Base-by-base conservation (phyloP, 306 rosid genomes). In the Castanea mollissima region DNA sequence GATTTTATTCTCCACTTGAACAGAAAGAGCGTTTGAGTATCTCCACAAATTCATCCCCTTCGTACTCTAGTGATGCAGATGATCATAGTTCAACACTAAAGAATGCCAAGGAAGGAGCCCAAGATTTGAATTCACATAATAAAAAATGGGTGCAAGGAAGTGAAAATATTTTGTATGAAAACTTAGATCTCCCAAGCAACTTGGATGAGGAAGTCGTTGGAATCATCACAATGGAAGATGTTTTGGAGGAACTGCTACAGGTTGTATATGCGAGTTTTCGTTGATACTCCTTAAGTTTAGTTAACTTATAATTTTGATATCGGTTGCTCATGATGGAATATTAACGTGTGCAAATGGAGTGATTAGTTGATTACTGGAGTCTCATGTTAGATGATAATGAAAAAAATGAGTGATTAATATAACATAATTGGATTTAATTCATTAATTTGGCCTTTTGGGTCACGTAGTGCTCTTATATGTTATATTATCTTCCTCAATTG, bases 201-300 rank as follows among this genome's bases (percentile, higher is more conserved):
- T 31, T 5, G 11, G 83, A 80, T 18, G 88, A 87, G 70, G 87
- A 88, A 85, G 90, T 87, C 8, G 64, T 88, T 46, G 97, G 94
- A 20, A 90, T 93, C 76, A 90, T 93, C 74, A 93, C 94, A 69
- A 78, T 93, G 86, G 98, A 93, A 81, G 94, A 91, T 91, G 91
- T 91, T 34, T 90, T 93, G 89, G 98, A 93, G 83, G 94, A 90
- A 83, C 82, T 93, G 31, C 78, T 93, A 58, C 97, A 93, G 92
- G 98, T 67, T 67, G 25, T 35, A 16, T 63, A 5, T 11, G 16
- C 7, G 2, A 63, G 69, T 63, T 63, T 5, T 29, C 9, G 5
- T 13, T 27, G 68, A 23, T 31, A 18, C 13, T 65, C 49, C 46
- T 32, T 14, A 16, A 2, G 19, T 32, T 65, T 65, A 19, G 6